phyloP scores from a whole-genome alignment of 129 eudicot genomes.

The Oenanthe sinensis region DNA sequence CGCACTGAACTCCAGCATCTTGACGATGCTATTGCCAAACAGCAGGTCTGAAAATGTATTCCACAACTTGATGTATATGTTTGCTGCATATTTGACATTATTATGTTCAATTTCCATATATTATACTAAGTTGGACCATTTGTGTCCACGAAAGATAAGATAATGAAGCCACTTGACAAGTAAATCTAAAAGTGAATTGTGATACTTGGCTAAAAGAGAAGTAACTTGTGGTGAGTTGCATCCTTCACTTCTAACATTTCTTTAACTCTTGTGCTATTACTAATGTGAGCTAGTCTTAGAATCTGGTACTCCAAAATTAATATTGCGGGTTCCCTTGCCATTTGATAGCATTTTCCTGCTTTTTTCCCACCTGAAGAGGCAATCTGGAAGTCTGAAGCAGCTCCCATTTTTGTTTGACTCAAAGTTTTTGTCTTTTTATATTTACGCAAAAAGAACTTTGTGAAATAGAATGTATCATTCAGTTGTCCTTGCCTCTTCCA shows the following conservation, averaged over 20 bases:
- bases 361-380: neutral
- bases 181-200: neutral
- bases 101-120: too few relatives aligned
- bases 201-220: neutral
- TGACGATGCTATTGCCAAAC: conserved; percentile 74
- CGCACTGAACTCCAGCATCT: conserved; percentile 77
- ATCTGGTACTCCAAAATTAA: neutral
- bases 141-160: neutral
- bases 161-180: neutral
- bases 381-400: neutral
- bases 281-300: neutral
- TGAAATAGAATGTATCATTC: neutral
- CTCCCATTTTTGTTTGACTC: neutral
- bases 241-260: neutral
- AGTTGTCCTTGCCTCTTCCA: neutral
- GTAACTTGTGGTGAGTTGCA: neutral
- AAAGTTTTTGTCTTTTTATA: neutral
- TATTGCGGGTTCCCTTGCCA: neutral
- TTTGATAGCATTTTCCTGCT: neutral
- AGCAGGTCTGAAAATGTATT: conserved; percentile 43
- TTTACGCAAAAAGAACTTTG: neutral
- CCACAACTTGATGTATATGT: neutral
- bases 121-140: neutral
- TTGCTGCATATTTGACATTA: neutral
- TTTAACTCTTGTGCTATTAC: neutral